Evolutionary conservation across 225 moss, liverwort and hornwort genomes (phyloP), one percentile per base, ranked within the genome.

Genomic region (Lunularia cruciata): DNA sequence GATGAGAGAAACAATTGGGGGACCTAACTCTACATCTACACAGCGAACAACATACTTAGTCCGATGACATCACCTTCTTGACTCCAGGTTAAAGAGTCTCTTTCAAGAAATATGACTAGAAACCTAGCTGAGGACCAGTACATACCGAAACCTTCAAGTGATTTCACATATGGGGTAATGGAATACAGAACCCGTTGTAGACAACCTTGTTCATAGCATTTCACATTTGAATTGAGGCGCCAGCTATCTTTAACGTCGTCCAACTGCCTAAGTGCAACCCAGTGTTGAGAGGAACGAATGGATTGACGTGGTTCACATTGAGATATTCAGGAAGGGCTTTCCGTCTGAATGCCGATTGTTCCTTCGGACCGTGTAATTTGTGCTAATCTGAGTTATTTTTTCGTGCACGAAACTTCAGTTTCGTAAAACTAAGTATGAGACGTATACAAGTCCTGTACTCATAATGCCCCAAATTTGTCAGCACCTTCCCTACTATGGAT

Each of bases 331-430:
- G 0, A 60, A 35, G 27, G 25, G 19, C 40, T 64, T 46, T 30
- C 39, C 10, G 31, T 46, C 4, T 63, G 30, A 64, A 46, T 6
- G 19, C 46, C 30, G 28, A 27, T 31, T 64, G 28, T 47, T 26
- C 11, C 59, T 40, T 40, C 27, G 28, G 23, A 39, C 4, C 42
- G 40, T 40, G 42, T 43, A 52, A 20, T n/a, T 15, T 26, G 14
- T 30, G 30, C 52, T 53, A n/a, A 34, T 52, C 27, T 27, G 28
- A 39, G n/a, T 57, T 69, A 55, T 68, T 69, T 43, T 37, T 69
- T 23, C 22, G 43, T 38, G 54, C 25, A 36, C 52, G 68, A 68
- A 68, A 68, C 68, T 68, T 68, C 54, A 23, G 68, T 68, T 68
- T 68, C 68, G 65, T 33, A 28, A 19, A 47, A 37, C 54, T 57